Evolutionary conservation across 2,329 filamentous ascomycete species (phyloP).

Genomic region (Hypoxylon sp.): DNA sequence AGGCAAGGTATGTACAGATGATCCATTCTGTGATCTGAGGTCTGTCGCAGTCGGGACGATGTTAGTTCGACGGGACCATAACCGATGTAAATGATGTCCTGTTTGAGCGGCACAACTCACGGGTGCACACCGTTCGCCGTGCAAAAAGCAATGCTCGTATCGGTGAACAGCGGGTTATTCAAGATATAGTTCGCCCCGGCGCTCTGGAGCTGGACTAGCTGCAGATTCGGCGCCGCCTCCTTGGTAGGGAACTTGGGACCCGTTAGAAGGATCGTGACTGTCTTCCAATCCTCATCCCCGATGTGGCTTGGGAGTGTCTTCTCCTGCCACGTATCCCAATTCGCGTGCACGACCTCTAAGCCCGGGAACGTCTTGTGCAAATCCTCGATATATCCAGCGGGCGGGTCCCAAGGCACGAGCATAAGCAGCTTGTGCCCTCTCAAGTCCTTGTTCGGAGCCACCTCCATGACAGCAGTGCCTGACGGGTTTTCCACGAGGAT

Average conservation of each 20-base stretch:
- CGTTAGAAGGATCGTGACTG: slow-evolving; percentile 65
- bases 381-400: slow-evolving; percentile 55
- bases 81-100: not conserved
- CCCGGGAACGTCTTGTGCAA: slow-evolving; percentile 61
- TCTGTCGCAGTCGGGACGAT: slow-evolving; percentile 50
- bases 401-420: slow-evolving; percentile 54
- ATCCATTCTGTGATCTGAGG: slow-evolving; percentile 73
- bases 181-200: slow-evolving; percentile 68
- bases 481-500: slow-evolving; percentile 38
- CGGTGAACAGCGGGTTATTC: slow-evolving; percentile 63
- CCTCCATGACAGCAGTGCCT: slow-evolving; percentile 25
- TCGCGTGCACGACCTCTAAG: slow-evolving; percentile 57
- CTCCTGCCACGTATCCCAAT: slow-evolving; percentile 52
- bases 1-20: slow-evolving; percentile 65
- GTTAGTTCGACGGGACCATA: slow-evolving; percentile 4
- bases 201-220: slow-evolving; percentile 68
- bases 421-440: slow-evolving; percentile 65
- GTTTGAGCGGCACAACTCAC: slow-evolving; percentile 54
- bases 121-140: slow-evolving; percentile 72
- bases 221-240: slow-evolving; percentile 62
- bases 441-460: slow-evolving; percentile 53
- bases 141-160: slow-evolving; percentile 66
- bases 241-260: slow-evolving; percentile 60
- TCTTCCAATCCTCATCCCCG: slow-evolving; percentile 58
- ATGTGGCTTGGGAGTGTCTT: slow-evolving; percentile 51